Conservation (phyloP, 306 rosid species). For the Vigna hirtella region DNA sequence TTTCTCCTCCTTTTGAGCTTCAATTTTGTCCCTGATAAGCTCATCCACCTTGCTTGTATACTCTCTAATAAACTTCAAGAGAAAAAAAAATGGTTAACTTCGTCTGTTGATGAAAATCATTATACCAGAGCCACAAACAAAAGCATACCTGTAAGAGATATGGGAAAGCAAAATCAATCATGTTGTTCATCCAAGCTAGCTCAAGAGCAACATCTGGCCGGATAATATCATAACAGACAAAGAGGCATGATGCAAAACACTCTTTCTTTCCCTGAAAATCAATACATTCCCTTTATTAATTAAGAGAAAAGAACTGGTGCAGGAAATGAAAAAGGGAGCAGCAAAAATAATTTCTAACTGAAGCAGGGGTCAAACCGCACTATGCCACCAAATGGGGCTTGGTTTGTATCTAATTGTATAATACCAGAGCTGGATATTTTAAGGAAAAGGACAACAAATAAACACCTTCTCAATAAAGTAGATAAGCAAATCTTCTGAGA, state of each 20-base stretch:
- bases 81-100: conserved; percentile 3
- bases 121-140: not conserved
- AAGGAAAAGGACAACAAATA: conserved; percentile 31
- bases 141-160: conserved; percentile 78
- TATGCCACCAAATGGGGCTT: not conserved
- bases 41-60: conserved; percentile 89
- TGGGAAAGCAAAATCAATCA: conserved; percentile 92
- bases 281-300: conserved; percentile 30
- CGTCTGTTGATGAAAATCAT: not conserved
- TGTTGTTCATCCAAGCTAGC: conserved; percentile 92
- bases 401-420: conserved; percentile 4
- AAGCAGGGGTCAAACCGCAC: conserved; percentile 28
- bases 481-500: conserved; percentile 90
- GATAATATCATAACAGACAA: conserved; percentile 87
- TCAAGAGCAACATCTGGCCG: conserved; percentile 90
- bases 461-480: conserved; percentile 89
- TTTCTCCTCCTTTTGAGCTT: conserved; percentile 76
- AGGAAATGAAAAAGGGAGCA: conserved; percentile 8
- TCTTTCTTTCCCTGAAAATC: conserved; percentile 90
- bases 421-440: conserved; percentile 13
- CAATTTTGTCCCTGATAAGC: conserved; percentile 80
- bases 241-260: conserved; percentile 97
- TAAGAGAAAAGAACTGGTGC: conserved; percentile 28
- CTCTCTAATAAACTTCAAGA: conserved; percentile 80
- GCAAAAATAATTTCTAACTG: conserved; percentile 18